A percentile compares a stretch with the other conserved stretches of the same genome.
Evolutionary conservation across 2,329 filamentous ascomycete species (phyloP).

Genomic region (Aspergillus pseudoglaucus): DNA sequence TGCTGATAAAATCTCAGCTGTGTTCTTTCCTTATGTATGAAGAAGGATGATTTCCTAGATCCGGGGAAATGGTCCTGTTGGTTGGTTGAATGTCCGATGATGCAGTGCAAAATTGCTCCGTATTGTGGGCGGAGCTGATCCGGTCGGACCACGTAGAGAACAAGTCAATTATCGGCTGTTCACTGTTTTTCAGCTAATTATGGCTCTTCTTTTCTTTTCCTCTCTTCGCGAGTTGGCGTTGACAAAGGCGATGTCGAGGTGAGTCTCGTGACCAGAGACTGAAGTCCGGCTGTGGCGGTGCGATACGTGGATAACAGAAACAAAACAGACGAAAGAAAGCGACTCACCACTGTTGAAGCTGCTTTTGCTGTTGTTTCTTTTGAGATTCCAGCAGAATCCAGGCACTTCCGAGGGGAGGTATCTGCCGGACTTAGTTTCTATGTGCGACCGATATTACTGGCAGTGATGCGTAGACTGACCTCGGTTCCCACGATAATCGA

Average conservation of each 20-base stretch:
- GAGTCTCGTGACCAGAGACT: background rate
- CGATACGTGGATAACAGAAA: conserved; percentile 6
- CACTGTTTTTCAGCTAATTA: too few relatives aligned
- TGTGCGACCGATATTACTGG: too few relatives aligned
- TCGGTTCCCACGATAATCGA: conserved; percentile 27
- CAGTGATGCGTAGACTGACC: conserved; percentile 15
- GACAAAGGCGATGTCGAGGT: too few relatives aligned
- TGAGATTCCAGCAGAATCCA: conserved; percentile 11
- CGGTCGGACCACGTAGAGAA: too few relatives aligned
- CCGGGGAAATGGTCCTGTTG: too few relatives aligned
- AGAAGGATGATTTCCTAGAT: too few relatives aligned
- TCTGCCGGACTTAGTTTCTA: background rate
- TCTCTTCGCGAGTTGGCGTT: too few relatives aligned
- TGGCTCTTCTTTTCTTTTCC: too few relatives aligned
- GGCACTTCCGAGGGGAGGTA: conserved; percentile 1
- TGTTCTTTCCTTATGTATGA: background rate
- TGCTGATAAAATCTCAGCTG: conserved; percentile 5
- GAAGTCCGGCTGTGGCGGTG: conserved; percentile 17
- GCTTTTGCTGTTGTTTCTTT: conserved; percentile 5
- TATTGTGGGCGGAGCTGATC: too few relatives aligned
- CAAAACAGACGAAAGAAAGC: conserved; percentile 17
- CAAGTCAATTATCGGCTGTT: too few relatives aligned
- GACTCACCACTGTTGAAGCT: conserved; percentile 20
- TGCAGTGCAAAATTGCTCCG: too few relatives aligned
- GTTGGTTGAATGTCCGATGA: too few relatives aligned